These are phyloP conservation scores for Elsinoe necatrix DNA, from an alignment of 2,329 filamentous ascomycete genomes.

Conservation along the genomic window DNA sequence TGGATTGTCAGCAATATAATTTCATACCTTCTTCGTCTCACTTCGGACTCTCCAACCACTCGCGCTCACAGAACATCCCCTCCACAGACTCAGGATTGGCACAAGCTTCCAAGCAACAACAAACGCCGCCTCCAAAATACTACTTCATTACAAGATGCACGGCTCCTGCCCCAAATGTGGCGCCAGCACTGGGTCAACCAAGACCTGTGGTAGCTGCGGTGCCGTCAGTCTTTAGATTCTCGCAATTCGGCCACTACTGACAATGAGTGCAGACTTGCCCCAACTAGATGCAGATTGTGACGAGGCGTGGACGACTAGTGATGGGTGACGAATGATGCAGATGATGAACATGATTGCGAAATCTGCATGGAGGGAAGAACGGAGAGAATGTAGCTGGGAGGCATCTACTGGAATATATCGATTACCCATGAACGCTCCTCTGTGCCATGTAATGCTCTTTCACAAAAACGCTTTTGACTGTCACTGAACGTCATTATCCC, in stretches of 20 bases:
- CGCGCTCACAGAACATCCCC: background rate
- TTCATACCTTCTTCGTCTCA: background rate
- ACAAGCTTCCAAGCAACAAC: background rate
- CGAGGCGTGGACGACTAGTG: background rate
- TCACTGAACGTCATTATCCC: background rate
- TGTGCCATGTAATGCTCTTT: background rate
- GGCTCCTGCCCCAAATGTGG: conserved; percentile 28
- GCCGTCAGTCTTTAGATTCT: conserved; percentile 21
- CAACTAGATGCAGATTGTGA: conserved; percentile 18
- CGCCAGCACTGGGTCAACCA: conserved; percentile 23
- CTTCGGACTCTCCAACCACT: too few species aligned
- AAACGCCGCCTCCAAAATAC: background rate
- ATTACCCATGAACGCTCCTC: background rate
- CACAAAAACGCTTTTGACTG: background rate
- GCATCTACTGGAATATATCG: background rate
- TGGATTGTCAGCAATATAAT: background rate
- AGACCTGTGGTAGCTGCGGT: conserved; percentile 29
- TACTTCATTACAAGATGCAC: conserved; percentile 16
- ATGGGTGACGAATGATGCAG: background rate
- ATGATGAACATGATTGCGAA: conserved; percentile 2
- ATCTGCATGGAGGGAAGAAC: background rate
- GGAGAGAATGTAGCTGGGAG: too few species aligned
- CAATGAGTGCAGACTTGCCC: conserved; percentile 23
- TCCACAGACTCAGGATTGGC: background rate
- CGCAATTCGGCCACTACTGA: background rate